Evolutionary conservation across 495 filamentous ascomycete species (phyloP).

Genomic region (Parathielavia appendiculata): DNA sequence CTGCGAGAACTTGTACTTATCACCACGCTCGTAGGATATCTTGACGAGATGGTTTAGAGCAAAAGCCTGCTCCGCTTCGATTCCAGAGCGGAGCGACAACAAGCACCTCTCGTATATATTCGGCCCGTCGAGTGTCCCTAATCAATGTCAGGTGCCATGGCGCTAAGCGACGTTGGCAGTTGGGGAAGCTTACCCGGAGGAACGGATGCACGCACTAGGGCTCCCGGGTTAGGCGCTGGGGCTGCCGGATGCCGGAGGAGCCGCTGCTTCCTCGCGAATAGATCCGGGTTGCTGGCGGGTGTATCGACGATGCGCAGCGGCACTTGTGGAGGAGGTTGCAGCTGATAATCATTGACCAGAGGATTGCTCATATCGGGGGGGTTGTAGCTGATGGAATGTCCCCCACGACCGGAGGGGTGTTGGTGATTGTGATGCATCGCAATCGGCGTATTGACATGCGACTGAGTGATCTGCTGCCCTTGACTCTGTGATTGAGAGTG

Average conservation of each 20-base stretch:
- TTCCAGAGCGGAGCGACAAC: conserved; percentile 69
- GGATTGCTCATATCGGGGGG: conserved; percentile 45
- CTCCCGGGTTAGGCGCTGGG: conserved; percentile 24
- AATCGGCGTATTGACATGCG: conserved; percentile 19
- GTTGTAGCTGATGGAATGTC: conserved; percentile 36
- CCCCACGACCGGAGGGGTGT: conserved; percentile 30
- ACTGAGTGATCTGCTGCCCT: conserved; percentile 24
- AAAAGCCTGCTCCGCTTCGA: conserved; percentile 78
- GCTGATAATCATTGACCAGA: conserved; percentile 55
- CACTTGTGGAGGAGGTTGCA: conserved; percentile 48
- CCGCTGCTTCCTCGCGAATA: conserved; percentile 49
- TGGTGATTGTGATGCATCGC: conserved; percentile 24
- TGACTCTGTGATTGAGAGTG: conserved; percentile 29
- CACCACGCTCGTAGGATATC: conserved; percentile 87
- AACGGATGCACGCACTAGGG: conserved; percentile 20
- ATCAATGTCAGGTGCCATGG: conserved; percentile 17
- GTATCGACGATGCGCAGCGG: conserved; percentile 65
- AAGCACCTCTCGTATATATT: conserved; percentile 88
- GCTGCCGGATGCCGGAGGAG: conserved; percentile 26
- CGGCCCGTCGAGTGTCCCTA: conserved; percentile 61
- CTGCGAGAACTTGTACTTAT: conserved; percentile 90
- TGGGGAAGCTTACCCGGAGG: conserved; percentile 24
- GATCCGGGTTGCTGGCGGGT: conserved; percentile 59
- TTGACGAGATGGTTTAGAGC: conserved; percentile 89
- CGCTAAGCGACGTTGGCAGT: neutral